A percentile compares a stretch with the other conserved stretches of the same genome.
These are phyloP conservation scores for Aegilops sharonensis DNA, from an alignment of 176 grass and related monocot species.

Conservation along the genomic window DNA sequence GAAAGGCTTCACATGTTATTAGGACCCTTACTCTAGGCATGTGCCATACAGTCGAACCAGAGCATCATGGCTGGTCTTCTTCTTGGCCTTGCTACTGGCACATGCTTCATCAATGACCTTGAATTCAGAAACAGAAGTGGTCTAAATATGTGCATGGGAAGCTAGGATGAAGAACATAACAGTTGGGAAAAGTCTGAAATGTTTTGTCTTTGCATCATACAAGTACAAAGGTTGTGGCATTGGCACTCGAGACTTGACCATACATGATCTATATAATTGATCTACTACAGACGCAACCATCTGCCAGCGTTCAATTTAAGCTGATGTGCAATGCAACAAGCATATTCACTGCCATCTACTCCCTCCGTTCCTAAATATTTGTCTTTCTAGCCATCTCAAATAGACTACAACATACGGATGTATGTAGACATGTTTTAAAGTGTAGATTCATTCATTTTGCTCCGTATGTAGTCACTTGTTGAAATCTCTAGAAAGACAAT, in stretches of 20 bases:
- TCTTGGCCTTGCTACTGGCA: constrained; percentile 58
- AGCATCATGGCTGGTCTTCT: constrained; percentile 50
- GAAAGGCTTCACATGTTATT: background rate
- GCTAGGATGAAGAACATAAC: constrained; percentile 18
- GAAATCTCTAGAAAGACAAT: no score
- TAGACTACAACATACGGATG: no score
- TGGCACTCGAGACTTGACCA: background rate
- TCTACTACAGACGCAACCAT: constrained; percentile 3
- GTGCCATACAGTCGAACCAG: constrained; percentile 88
- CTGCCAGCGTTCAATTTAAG: background rate
- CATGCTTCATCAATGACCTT: constrained; percentile 78
- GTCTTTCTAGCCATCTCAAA: no score
- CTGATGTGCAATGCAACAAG: constrained; percentile 4
- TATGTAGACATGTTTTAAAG: no score
- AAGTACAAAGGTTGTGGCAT: background rate
- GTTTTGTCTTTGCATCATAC: background rate
- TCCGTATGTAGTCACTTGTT: no score
- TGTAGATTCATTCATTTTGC: no score
- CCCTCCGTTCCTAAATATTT: no score
- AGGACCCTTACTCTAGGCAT: constrained; percentile 69
- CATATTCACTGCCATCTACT: background rate
- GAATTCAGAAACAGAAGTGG: constrained; percentile 35
- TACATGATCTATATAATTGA: constrained; percentile 3
- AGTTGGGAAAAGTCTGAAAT: constrained; percentile 10
- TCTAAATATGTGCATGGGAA: constrained; percentile 30